Percentiles rank a stretch among this genome's conserved stretches.
Conservation (phyloP, 345 rosid genomes). For the Excoecaria agallocha region DNA sequence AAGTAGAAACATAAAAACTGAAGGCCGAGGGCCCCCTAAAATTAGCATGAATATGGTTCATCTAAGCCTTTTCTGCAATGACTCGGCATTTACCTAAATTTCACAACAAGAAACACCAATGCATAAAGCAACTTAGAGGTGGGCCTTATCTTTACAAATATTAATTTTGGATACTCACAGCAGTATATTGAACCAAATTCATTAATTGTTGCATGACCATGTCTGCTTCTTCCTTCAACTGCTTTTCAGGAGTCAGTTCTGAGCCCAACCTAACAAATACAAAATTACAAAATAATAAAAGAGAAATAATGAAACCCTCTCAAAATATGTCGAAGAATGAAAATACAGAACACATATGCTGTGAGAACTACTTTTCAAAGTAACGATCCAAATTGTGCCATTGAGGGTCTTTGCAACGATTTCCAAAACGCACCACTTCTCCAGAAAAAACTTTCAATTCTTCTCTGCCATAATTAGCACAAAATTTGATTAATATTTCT, state of each 20-base stretch:
- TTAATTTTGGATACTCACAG: slow-evolving; percentile 50
- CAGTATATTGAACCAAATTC: slow-evolving; percentile 80
- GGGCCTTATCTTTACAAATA: background rate
- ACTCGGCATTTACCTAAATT: background rate
- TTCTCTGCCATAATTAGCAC: slow-evolving; percentile 53
- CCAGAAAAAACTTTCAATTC: slow-evolving; percentile 82
- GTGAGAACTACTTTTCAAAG: slow-evolving; percentile 73
- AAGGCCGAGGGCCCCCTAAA: background rate
- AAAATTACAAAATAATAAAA: slow-evolving; percentile 19
- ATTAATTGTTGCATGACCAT: slow-evolving; percentile 65
- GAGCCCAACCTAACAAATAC: slow-evolving; percentile 66
- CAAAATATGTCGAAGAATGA: background rate
- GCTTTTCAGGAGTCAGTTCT: slow-evolving; percentile 64
- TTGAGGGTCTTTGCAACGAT: slow-evolving; percentile 98
- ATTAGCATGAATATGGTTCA: background rate
- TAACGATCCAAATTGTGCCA: slow-evolving; percentile 95
- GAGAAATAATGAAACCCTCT: slow-evolving; percentile 18
- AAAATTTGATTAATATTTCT: slow-evolving; percentile 6
- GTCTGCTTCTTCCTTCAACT: slow-evolving; percentile 78
- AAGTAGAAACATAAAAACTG: background rate
- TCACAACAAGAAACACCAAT: background rate
- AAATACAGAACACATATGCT: slow-evolving; percentile 22
- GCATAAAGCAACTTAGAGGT: background rate
- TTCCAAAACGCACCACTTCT: slow-evolving; percentile 98
- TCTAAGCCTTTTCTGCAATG: slow-evolving; percentile 1